Evolutionary conservation across 306 rosid genomes (phyloP).

Genomic region (Malus orientalis): DNA sequence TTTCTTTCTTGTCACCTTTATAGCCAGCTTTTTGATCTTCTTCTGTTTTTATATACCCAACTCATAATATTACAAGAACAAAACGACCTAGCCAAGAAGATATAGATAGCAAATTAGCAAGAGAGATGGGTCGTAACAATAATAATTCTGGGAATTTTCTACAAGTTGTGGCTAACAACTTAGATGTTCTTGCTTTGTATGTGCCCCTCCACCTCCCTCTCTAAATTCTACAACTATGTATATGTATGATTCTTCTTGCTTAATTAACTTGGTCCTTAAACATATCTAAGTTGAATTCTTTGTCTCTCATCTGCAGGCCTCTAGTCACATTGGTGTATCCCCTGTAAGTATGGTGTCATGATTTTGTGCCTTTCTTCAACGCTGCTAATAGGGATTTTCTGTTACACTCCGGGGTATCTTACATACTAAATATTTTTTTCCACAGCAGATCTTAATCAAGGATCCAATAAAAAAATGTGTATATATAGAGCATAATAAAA

Average conservation of each 20-base stretch:
- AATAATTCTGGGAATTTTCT: constrained; percentile 44
- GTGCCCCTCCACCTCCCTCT: not conserved
- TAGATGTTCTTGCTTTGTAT: constrained; percentile 88
- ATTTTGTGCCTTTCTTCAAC: not conserved
- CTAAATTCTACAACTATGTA: not conserved
- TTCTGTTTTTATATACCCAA: not conserved
- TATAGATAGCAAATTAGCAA: not conserved
- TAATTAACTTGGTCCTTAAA: not conserved
- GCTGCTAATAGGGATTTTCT: not conserved
- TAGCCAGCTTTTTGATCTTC: not conserved
- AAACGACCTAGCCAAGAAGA: not conserved
- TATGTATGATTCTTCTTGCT: not conserved
- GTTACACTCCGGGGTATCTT: not conserved
- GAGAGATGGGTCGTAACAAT: constrained; percentile 43
- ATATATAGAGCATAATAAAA: too few species aligned
- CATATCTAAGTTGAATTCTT: not conserved
- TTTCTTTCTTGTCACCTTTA: not conserved
- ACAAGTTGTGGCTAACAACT: constrained; percentile 70
- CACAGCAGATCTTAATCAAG: not conserved
- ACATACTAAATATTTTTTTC: not conserved
- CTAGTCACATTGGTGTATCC: constrained; percentile 77
- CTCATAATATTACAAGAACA: not conserved
- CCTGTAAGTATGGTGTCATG: constrained; percentile 43
- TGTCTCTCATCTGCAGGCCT: constrained; percentile 46
- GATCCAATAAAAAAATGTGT: too few species aligned